Percentiles rank a stretch among this genome's conserved stretches.
These are phyloP conservation scores for Umbelopsis ramanniana DNA, from an alignment of 192 early-diverging fungal genomes.

Conservation along the genomic window DNA sequence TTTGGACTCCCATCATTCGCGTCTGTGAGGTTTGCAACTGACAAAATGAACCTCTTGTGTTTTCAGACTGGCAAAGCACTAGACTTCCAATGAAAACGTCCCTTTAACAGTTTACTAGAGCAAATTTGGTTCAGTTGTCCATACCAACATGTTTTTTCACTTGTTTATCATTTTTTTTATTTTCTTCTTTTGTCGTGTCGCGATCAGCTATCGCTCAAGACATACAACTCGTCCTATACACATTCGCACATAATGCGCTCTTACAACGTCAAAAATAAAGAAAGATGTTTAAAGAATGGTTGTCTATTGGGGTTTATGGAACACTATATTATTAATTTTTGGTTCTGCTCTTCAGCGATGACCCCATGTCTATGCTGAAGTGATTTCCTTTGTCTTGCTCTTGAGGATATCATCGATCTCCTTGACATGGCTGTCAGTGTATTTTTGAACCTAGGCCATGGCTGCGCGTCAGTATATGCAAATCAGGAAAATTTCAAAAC, in stretches of 20 bases:
- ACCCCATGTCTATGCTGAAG: slow-evolving; percentile 1
- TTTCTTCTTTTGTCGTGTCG: not conserved
- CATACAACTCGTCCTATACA: not conserved
- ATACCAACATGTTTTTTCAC: slow-evolving; percentile 13
- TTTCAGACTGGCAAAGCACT: slow-evolving; percentile 44
- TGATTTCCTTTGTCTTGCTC: slow-evolving; percentile 14
- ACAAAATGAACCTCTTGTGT: not conserved
- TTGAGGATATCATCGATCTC: slow-evolving; percentile 16
- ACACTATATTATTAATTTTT: not conserved
- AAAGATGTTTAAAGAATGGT: not conserved
- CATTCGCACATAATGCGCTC: slow-evolving; percentile 10
- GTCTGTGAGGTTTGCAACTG: not conserved
- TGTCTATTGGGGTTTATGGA: not conserved
- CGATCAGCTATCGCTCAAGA: not conserved
- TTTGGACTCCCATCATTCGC: not conserved
- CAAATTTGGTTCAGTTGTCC: not conserved
- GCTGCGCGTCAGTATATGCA: not conserved
- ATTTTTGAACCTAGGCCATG: not conserved
- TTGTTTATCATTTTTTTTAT: slow-evolving; percentile 16
- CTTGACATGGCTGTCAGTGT: slow-evolving; percentile 10
- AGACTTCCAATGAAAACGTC: slow-evolving; percentile 36
- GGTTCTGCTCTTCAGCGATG: too few relatives aligned
- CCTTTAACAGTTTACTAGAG: not conserved
- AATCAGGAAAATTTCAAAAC: too few relatives aligned
- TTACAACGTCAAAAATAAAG: not conserved